Evolutionary conservation across 306 rosid genomes (phyloP).

Genomic region (Prunus mira): DNA sequence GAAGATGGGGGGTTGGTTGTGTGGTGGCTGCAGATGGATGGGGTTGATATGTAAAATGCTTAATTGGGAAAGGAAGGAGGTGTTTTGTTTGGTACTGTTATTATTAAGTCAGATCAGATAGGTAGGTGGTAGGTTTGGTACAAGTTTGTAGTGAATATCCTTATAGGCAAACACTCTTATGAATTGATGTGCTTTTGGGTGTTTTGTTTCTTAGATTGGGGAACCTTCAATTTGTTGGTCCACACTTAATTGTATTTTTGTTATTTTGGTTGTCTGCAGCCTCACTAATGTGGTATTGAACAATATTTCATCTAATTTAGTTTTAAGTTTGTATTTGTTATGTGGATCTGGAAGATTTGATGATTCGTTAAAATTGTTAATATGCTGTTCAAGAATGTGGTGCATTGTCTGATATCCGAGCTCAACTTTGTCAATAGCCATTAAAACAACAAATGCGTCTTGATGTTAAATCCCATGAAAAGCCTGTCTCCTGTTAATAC

Average conservation of each 20-base stretch:
- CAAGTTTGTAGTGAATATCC: constrained; percentile 18
- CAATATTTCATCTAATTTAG: constrained; percentile 49
- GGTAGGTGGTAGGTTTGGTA: constrained; percentile 21
- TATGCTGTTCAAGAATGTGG: too few species aligned
- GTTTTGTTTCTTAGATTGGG: constrained; percentile 12
- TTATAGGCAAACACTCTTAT: constrained; percentile 8
- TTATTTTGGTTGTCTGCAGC: constrained; percentile 44
- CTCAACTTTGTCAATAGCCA: too few species aligned
- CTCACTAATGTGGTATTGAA: constrained; percentile 34
- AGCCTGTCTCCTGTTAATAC: too few species aligned
- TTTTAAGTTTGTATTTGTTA: constrained; percentile 1
- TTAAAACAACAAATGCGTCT: too few species aligned
- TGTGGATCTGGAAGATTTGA: neutral
- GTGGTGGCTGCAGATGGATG: constrained; percentile 47
- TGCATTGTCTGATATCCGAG: too few species aligned
- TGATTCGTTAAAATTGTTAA: neutral
- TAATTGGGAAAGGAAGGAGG: neutral
- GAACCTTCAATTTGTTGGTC: constrained; percentile 15
- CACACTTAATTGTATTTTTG: constrained; percentile 10
- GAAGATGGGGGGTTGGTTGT: neutral
- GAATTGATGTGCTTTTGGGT: constrained; percentile 1
- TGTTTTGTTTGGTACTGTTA: constrained; percentile 15
- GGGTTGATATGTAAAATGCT: constrained; percentile 1
- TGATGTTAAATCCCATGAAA: too few species aligned
- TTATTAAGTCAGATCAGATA: neutral